Conservation (phyloP, 768 basidiomycete species). For the Ephemerocybe angulata region DNA sequence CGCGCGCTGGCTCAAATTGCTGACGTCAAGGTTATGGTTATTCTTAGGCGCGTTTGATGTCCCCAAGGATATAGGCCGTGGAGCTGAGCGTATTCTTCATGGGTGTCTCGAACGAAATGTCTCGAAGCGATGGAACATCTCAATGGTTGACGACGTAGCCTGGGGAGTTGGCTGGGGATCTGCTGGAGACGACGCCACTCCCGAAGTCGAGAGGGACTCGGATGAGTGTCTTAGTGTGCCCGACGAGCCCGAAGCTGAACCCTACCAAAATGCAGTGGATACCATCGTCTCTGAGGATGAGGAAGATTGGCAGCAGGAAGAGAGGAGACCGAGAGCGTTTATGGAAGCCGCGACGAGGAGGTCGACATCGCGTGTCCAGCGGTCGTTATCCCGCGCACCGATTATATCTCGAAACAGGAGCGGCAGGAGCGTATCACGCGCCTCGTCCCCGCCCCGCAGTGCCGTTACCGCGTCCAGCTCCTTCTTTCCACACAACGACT, state of each 20-base stretch:
- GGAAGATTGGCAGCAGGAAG: slow-evolving; percentile 26
- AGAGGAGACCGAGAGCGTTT: slow-evolving; percentile 23
- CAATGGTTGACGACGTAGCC: slow-evolving; percentile 72
- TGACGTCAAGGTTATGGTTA: slow-evolving; percentile 9
- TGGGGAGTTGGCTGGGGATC: slow-evolving; percentile 76
- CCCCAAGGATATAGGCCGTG: slow-evolving; percentile 52
- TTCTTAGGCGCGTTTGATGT: slow-evolving; percentile 58
- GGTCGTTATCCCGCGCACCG: slow-evolving; percentile 51
- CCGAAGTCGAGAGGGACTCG: slow-evolving; percentile 28
- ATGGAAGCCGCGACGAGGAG: slow-evolving; percentile 36
- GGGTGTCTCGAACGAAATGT: slow-evolving; percentile 77
- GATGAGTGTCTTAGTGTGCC: slow-evolving; percentile 16
- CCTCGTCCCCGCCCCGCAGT: slow-evolving; percentile 18
- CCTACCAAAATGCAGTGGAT: slow-evolving; percentile 2
- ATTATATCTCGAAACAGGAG: slow-evolving; percentile 35
- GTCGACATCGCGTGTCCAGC: slow-evolving; percentile 38
- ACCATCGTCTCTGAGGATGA: slow-evolving; percentile 14
- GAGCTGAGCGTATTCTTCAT: slow-evolving; percentile 63
- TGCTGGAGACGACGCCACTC: slow-evolving; percentile 44
- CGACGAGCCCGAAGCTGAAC: slow-evolving; percentile 22
- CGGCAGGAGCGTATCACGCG: slow-evolving; percentile 38
- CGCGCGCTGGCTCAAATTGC: slow-evolving; percentile 10
- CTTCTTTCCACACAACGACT: slow-evolving; percentile 8
- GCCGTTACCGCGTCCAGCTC: slow-evolving; percentile 10
- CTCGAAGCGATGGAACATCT: slow-evolving; percentile 71